Evolutionary conservation across 345 rosid species (phyloP).

Genomic region (Firmiana major): DNA sequence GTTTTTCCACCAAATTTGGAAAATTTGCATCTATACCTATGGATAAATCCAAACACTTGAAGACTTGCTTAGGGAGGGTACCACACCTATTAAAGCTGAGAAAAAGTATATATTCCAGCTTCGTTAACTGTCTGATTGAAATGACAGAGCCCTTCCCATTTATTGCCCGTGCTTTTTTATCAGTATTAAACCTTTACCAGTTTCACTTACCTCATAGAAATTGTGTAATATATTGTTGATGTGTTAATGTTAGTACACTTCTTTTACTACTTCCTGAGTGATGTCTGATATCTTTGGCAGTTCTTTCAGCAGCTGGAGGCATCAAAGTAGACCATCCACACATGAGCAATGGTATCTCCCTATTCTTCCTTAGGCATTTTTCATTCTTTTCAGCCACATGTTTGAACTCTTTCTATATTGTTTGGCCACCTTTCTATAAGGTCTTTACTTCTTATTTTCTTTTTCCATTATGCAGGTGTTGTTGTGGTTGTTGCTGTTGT

Average conservation of each 20-base stretch:
- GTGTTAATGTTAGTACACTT: background rate
- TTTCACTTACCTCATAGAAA: background rate
- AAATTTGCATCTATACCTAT: too few species aligned
- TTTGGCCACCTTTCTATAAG: conserved; percentile 2
- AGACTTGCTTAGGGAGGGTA: too few species aligned
- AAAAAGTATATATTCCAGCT: background rate
- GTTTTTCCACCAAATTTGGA: too few species aligned
- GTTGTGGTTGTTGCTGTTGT: conserved; percentile 72
- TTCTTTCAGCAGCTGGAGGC: conserved; percentile 98
- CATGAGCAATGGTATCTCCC: conserved; percentile 53
- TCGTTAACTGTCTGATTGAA: background rate
- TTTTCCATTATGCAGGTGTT: conserved; percentile 45
- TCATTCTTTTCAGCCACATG: background rate
- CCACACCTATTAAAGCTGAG: background rate
- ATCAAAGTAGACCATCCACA: conserved; percentile 64
- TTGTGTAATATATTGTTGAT: background rate
- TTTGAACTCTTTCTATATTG: background rate
- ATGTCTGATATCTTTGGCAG: conserved; percentile 36
- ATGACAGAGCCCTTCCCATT: background rate
- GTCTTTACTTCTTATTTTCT: background rate
- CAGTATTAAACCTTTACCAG: background rate
- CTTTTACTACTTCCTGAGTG: background rate
- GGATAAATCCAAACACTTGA: too few species aligned
- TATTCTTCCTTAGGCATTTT: background rate
- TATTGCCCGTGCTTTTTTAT: background rate